Evolutionary conservation across 192 early-diverging fungal species (phyloP).

Genomic region (Coemansia sp.): DNA sequence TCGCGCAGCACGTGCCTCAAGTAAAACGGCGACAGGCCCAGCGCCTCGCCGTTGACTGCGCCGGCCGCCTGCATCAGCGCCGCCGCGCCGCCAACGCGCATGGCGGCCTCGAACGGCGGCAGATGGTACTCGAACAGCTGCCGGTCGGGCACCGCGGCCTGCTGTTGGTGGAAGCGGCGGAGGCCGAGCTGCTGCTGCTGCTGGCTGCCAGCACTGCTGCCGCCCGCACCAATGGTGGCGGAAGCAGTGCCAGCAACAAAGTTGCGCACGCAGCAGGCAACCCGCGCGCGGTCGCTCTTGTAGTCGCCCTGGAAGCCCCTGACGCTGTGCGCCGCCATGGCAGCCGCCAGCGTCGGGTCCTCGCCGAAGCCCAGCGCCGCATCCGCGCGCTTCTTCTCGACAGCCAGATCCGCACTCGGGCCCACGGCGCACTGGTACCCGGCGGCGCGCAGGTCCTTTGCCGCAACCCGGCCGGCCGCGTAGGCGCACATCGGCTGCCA

Average conservation of each 20-base stretch:
- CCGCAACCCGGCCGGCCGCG: constrained; percentile 58
- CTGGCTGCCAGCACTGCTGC: constrained; percentile 4
- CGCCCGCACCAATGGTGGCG: no score
- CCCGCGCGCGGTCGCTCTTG: constrained; percentile 59
- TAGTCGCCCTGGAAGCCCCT: constrained; percentile 66
- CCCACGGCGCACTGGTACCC: constrained; percentile 60
- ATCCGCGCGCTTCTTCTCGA: constrained; percentile 56
- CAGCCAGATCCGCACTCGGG: constrained; percentile 57
- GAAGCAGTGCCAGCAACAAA: constrained; percentile 31
- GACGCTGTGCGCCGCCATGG: constrained; percentile 58
- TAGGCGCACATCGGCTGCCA: constrained; percentile 61
- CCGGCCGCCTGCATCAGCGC: constrained; percentile 59
- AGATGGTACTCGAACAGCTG: constrained; percentile 61
- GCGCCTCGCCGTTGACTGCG: constrained; percentile 60
- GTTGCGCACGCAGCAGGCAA: constrained; percentile 61
- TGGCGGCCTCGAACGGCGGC: constrained; percentile 60
- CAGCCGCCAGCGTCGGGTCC: constrained; percentile 55
- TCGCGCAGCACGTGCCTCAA: constrained; percentile 55
- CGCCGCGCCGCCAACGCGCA: constrained; percentile 54
- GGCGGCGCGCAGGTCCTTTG: constrained; percentile 61
- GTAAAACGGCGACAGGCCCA: constrained; percentile 57
- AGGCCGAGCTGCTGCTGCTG: not conserved
- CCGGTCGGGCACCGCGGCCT: constrained; percentile 12
- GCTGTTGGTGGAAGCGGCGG: no score
- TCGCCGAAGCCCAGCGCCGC: constrained; percentile 54